Evolutionary conservation across 257 asterid species (phyloP), one percentile per base, ranked within the genome.

Genomic region (Linderniella brevidens): DNA sequence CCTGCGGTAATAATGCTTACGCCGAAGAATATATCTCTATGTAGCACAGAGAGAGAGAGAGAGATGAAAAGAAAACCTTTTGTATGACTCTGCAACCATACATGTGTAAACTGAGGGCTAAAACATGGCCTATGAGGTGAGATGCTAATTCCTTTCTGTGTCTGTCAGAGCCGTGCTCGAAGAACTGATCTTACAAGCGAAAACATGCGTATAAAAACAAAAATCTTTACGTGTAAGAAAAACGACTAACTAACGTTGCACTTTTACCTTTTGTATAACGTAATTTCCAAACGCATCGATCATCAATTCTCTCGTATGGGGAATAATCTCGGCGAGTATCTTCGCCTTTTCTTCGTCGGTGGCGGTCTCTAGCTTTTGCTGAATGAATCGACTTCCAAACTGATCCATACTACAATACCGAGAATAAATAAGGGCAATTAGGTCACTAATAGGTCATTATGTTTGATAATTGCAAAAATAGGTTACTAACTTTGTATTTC

Each of bases 11-110:
- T 47, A 50, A 52, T 41, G n/a, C n/a, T n/a, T n/a, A n/a, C n/a
- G n/a, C n/a, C n/a, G n/a, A n/a, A n/a, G n/a, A n/a, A n/a, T n/a
- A n/a, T n/a, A n/a, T n/a, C n/a, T n/a, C n/a, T n/a, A n/a, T n/a
- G n/a, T n/a, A n/a, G n/a, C n/a, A n/a, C n/a, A n/a, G n/a, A n/a
- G n/a, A n/a, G n/a, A n/a, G n/a, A n/a, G n/a, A n/a, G n/a, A n/a
- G n/a, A n/a, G n/a, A n/a, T n/a, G n/a, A n/a, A n/a, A n/a, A n/a
- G n/a, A n/a, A n/a, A 0, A 88, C 95, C 95, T 88, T 88, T 63
- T 88, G 97, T 61, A 84, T 69, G 42, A 88, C 95, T 74, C 97
- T 68, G 83, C 97, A 88, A 41, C 97, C 95, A 62, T 84, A 88
- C 86, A 76, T 84, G 57, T 88, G 97, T 53, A 88, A 77, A 69